Evolutionary conservation across 805 yeast species (phyloP), one percentile per base, ranked within the genome.

Genomic region (Schwanniomyces pseudopolymorphus): DNA sequence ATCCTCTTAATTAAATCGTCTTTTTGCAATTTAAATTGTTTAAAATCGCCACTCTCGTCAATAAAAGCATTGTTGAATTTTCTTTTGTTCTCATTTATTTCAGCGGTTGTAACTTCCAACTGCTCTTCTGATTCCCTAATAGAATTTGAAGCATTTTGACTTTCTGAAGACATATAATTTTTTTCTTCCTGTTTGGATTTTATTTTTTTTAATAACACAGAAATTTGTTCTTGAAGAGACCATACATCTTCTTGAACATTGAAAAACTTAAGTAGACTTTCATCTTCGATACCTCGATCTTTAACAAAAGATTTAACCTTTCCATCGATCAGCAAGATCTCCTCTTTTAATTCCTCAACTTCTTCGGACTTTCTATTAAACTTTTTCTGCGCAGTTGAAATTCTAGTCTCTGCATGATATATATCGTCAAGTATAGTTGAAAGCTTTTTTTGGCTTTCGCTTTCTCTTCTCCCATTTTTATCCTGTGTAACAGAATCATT

Each of bases 101-200:
- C 64, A 5, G 44, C 42, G 31, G 59, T 51, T 13, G 63, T 53
- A 2, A 54, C 58, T 9, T 52, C 51, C 13, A 72, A 53, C 44
- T 68, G 67, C 0, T 47, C 45, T 19, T 66, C 58, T 0, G 83
- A 74, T 14, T 79, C 85, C 10, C 52, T 51, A 0, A 77, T 71
- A 0, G 89, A 76, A 7, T 63, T 64, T 9, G 61, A 54, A 0
- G 89, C 85, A 43, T 81, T 77, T 16, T 63, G 64, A 25, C 80
- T 75, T 59, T 87, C 92, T 25, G 69, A 71, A 7, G 63, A 56
- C 81, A 84, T 85, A 62, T 87, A 90, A 42, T 70, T 78, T 39
- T 73, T 77, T 55, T 89, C 96, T 28, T 79, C 80, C 1, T 63
- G 61, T 37, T 74, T 72, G 5, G 83, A 71, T 21, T 74, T 75